Conservation (phyloP, 2,329 filamentous ascomycete species). For the Fusarium dlaminii region DNA sequence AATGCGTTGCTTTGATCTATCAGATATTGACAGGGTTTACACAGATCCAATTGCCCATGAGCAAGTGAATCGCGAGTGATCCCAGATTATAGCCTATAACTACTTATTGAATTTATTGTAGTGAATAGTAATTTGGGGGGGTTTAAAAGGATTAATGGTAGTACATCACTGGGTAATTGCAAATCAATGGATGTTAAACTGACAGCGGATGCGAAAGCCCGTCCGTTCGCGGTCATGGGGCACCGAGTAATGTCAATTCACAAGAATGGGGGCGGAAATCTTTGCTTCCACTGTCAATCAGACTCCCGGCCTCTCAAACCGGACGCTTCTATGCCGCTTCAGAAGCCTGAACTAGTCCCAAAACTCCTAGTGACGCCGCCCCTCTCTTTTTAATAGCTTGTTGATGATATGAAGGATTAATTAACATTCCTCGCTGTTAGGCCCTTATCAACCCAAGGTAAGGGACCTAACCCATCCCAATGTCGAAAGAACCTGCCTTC, state of each 20-base stretch:
- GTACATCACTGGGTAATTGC: too few species aligned
- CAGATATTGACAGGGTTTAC: background rate
- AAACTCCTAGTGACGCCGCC: background rate
- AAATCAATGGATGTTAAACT: background rate
- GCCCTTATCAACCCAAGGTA: too few species aligned
- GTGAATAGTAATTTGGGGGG: background rate
- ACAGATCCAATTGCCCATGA: background rate
- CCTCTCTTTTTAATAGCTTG: background rate
- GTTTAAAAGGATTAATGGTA: background rate
- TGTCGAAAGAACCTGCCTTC: background rate
- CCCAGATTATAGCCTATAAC: background rate
- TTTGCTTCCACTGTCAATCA: background rate
- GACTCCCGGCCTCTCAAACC: background rate
- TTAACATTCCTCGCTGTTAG: background rate
- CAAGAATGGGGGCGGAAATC: background rate
- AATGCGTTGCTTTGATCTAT: background rate
- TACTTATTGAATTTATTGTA: background rate
- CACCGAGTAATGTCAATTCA: constrained; percentile 4
- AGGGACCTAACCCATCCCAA: background rate
- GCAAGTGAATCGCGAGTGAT: background rate
- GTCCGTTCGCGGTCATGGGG: background rate
- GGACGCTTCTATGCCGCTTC: background rate
- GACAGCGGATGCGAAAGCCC: constrained; percentile 5
- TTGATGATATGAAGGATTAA: background rate
- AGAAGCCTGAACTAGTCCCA: background rate